Base-by-base conservation (phyloP, 805 yeast species). In the Ogataea henricii region DNA sequence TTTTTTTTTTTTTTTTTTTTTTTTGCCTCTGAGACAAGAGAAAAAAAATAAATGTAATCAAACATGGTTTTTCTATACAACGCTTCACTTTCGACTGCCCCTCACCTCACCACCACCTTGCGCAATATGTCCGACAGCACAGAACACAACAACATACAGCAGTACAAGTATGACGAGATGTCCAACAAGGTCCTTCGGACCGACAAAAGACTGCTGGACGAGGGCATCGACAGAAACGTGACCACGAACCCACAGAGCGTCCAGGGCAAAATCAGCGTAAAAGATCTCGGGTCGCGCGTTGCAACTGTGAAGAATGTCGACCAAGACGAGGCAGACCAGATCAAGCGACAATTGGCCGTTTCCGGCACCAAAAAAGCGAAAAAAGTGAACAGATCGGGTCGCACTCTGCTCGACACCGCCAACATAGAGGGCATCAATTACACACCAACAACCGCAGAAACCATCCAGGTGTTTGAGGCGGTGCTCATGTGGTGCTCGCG, bases 161-260 rank as follows among this genome's bases (percentile, higher is more conserved):
- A 58, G 53, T 83, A 82, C 65, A 75, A 81, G 54, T 80, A 82
- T 56, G 85, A 82, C 62, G 87, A 80, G 60, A 85, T 88, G 90
- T 77, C 95, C 43, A 86, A 83, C 57, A 83, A 83, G 70, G 92
- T 88, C 51, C 73, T 83, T 23, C 69, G 75, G 52, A 78, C 76
- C 51, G 89, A 85, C 61, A 71, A 74, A 51, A 65, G 83, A 43
- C 68, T 81, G 32, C 62, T 79, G 43, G 75, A 77, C 41, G 66
- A 61, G 51, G 68, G 64, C 4, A 14, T 38, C 61, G 72, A 37
- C 71, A 66, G 40, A 72, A 71, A 74, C 43, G 79, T 78, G 4
- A 82, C 77, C 20, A 81, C 85, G 2, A 81, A 77, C 39, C 96
- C 97, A 0, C 81, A 81, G 48, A 82, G 95, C 0, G 69, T 90